phyloP scores from a whole-genome alignment of 2,329 filamentous ascomycete genomes.

The Cryphonectria naterciae region DNA sequence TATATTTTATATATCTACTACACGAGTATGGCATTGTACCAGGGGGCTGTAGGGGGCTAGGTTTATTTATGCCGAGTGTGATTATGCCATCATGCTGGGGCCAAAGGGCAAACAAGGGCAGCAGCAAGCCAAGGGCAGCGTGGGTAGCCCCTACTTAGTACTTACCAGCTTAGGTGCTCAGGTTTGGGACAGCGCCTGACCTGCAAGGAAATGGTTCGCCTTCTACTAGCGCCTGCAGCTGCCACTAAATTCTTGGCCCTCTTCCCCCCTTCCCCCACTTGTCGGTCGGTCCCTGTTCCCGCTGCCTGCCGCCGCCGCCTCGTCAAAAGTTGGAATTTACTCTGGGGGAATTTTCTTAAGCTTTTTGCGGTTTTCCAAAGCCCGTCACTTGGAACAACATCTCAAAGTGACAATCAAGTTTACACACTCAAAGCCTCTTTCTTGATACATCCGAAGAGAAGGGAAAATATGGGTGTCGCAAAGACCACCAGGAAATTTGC shows the following conservation, averaged over 20 bases:
- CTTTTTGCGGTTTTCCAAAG: not conserved
- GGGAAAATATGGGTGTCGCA: conserved; percentile 91
- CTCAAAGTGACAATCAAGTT: not conserved
- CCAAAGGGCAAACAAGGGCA: too few relatives aligned
- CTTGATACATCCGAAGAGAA: conserved; percentile 28
- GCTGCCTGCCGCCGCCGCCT: conserved; percentile 16
- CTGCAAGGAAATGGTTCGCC: not conserved
- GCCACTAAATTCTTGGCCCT: conserved; percentile 15
- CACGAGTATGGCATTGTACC: not conserved
- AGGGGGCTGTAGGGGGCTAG: not conserved
- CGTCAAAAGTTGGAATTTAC: not conserved
- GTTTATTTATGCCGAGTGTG: not conserved
- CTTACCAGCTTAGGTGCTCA: too few relatives aligned
- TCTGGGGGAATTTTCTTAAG: not conserved
- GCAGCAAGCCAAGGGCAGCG: not conserved
- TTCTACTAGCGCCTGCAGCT: not conserved
- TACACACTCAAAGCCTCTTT: not conserved
- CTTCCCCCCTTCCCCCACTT: not conserved
- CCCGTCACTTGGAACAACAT: not conserved
- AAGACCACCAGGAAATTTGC: conserved; percentile 95
- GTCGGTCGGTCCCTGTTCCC: not conserved
- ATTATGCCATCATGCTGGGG: not conserved
- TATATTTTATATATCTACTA: too few relatives aligned
- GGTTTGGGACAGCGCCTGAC: not conserved
- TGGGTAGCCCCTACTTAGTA: not conserved